Evolutionary conservation across 2,329 filamentous ascomycete genomes (phyloP).

Genomic region (Mycosphaerella sp.): DNA sequence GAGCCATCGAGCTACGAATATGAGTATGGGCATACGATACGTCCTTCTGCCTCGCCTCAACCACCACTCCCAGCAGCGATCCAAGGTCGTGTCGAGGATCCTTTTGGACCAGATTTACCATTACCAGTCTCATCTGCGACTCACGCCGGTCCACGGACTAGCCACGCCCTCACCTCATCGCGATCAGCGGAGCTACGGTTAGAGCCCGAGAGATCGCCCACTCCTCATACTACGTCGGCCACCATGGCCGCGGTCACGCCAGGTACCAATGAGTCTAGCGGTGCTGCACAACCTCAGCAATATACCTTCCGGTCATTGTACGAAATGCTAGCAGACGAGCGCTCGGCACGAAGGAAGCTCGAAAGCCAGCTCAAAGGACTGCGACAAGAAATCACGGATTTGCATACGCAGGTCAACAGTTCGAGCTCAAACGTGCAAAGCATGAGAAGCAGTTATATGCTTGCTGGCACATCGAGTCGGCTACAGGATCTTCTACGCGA

Average conservation of each 20-base stretch:
- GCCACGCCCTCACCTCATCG: slow-evolving; percentile 5
- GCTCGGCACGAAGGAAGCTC: slow-evolving; percentile 33
- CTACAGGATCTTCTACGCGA: slow-evolving; percentile 27
- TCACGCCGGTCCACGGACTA: background rate
- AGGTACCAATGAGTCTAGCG: background rate
- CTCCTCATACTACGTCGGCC: slow-evolving; percentile 9
- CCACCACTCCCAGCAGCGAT: slow-evolving; percentile 19
- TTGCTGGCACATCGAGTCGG: slow-evolving; percentile 22
- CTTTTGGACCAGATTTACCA: slow-evolving; percentile 13
- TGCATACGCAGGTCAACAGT: slow-evolving; percentile 30
- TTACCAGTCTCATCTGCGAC: background rate
- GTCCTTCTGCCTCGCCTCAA: slow-evolving; percentile 24
- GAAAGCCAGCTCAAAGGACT: slow-evolving; percentile 30
- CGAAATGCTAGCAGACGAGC: slow-evolving; percentile 36
- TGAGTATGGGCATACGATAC: slow-evolving; percentile 20
- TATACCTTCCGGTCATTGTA: slow-evolving; percentile 34
- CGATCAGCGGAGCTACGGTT: slow-evolving; percentile 1
- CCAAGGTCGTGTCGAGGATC: slow-evolving; percentile 13
- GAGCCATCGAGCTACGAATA: slow-evolving; percentile 22
- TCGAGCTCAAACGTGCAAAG: slow-evolving; percentile 20
- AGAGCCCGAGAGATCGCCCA: background rate
- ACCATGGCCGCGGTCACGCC: slow-evolving; percentile 12
- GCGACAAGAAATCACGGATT: slow-evolving; percentile 27
- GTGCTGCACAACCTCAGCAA: slow-evolving; percentile 12
- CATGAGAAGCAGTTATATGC: slow-evolving; percentile 27